phyloP scores from a whole-genome alignment of 768 basidiomycete species.

The Kwoniella newhampshirensis region DNA sequence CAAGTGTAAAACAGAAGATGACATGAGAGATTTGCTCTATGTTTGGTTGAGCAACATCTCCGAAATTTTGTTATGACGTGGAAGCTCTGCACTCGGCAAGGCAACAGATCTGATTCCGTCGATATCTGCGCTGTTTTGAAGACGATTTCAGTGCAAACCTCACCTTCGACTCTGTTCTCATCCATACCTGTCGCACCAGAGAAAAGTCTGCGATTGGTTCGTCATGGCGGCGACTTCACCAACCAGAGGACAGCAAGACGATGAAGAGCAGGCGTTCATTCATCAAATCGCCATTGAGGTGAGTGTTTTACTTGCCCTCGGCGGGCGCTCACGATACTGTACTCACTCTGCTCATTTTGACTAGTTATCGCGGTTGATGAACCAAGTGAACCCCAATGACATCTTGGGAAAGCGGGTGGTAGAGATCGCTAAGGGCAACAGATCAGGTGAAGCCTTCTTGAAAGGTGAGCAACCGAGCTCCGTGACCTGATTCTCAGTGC shows the following conservation, averaged over 20 bases:
- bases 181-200: too few relatives aligned
- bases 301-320: constrained; percentile 12
- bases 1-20: too few relatives aligned
- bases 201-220: background rate
- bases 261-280: constrained; percentile 39
- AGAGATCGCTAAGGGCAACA: constrained; percentile 73
- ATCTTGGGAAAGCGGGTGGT: constrained; percentile 73
- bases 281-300: constrained; percentile 53
- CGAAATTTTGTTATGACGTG: constrained; percentile 4
- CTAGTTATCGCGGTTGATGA: constrained; percentile 75
- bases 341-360: too few relatives aligned
- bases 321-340: too few relatives aligned
- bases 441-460: constrained; percentile 62
- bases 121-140: background rate
- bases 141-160: background rate
- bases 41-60: too few relatives aligned
- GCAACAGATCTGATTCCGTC: background rate
- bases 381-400: constrained; percentile 78
- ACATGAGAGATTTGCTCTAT: too few relatives aligned
- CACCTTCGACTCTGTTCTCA: too few relatives aligned
- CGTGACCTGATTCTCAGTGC: constrained; percentile 1
- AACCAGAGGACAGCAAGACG: constrained; percentile 3
- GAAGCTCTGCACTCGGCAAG: background rate
- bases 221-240: constrained; percentile 29
- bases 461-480: constrained; percentile 58